phyloP scores from a whole-genome alignment of 495 filamentous ascomycete species.

The Penicillium herquei region DNA sequence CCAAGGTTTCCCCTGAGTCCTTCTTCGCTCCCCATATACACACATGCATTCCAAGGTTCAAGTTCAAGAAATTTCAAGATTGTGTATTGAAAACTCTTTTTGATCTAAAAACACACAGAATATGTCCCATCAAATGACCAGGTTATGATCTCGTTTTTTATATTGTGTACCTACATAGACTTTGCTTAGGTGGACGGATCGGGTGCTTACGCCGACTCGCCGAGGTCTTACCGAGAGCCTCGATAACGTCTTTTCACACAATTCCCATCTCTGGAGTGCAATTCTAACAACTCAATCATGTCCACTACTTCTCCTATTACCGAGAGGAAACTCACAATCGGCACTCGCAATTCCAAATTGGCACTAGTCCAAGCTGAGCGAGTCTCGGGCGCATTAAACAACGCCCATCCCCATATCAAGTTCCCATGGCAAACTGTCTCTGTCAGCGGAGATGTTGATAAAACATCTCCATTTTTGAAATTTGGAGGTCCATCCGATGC shows the following conservation, averaged over 20 bases:
- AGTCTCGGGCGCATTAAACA: conserved; percentile 54
- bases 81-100: no score
- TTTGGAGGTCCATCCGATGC: conserved; percentile 17
- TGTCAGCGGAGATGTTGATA: conserved; percentile 59
- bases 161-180: no score
- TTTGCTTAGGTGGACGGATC: no score
- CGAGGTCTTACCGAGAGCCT: not conserved
- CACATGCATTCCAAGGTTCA: no score
- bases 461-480: conserved; percentile 63
- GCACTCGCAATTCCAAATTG: conserved; percentile 70
- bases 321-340: conserved; percentile 40
- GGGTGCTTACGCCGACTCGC: not conserved
- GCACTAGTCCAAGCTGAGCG: conserved; percentile 69
- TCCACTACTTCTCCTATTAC: not conserved
- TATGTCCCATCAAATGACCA: no score
- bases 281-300: not conserved
- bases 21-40: no score
- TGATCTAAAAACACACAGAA: no score
- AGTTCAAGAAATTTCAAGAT: no score
- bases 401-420: conserved; percentile 48
- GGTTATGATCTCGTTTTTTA: no score
- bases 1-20: no score
- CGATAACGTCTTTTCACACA: not conserved
- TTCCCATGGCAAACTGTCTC: conserved; percentile 12
- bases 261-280: not conserved